Evolutionary conservation across 345 rosid genomes (phyloP).

Genomic region (Dimocarpus longan): DNA sequence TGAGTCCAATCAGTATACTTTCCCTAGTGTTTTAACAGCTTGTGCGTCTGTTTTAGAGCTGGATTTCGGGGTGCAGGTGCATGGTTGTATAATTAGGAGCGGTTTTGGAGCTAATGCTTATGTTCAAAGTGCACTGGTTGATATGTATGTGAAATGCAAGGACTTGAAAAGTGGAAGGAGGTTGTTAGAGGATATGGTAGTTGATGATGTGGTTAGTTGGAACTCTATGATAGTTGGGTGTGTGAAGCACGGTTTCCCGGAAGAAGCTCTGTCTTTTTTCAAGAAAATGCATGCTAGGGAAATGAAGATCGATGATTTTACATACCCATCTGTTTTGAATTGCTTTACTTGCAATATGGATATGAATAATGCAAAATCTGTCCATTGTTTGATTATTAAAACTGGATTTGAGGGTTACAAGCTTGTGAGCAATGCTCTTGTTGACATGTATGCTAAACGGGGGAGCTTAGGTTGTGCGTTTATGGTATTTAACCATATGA

Average conservation of each 20-base stretch:
- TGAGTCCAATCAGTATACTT: constrained; percentile 70
- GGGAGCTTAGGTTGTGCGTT: constrained; percentile 55
- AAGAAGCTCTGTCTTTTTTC: constrained; percentile 68
- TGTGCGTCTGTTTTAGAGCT: constrained; percentile 53
- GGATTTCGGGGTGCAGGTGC: constrained; percentile 73
- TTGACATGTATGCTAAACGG: constrained; percentile 89
- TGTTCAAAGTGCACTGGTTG: constrained; percentile 80
- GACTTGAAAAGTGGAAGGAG: constrained; percentile 61
- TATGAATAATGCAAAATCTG: constrained; percentile 45
- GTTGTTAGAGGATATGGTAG: constrained; percentile 48
- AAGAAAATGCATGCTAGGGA: constrained; percentile 57
- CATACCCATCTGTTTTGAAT: constrained; percentile 69
- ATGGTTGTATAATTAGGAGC: constrained; percentile 60
- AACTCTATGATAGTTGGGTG: constrained; percentile 82
- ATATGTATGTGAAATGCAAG: constrained; percentile 84
- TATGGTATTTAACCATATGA: constrained; percentile 62
- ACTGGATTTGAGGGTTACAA: constrained; percentile 63
- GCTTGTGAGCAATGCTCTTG: constrained; percentile 78
- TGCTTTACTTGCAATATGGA: constrained; percentile 59
- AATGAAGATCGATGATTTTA: constrained; percentile 66
- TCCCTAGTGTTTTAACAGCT: constrained; percentile 79
- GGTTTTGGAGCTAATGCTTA: constrained; percentile 66
- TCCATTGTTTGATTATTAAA: constrained; percentile 75
- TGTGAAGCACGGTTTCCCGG: constrained; percentile 60
- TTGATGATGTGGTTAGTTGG: constrained; percentile 71